A percentile compares a stretch with the other conserved stretches of the same genome.
phyloP scores from a whole-genome alignment of 495 filamentous ascomycete genomes.

The Penicillium ucsense region DNA sequence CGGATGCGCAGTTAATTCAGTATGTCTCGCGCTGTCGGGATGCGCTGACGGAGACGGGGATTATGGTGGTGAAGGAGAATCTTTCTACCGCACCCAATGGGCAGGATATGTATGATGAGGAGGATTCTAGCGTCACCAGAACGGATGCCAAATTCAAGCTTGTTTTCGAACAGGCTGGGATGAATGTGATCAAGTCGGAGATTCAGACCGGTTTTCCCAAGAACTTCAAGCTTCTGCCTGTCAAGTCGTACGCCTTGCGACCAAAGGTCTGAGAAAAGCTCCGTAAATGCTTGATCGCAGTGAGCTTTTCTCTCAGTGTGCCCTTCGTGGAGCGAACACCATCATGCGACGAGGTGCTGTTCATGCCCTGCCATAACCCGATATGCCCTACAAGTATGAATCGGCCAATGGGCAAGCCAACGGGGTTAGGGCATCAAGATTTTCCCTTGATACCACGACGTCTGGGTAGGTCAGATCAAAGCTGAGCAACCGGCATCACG shows the following conservation, averaged over 20 bases:
- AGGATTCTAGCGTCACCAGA: constrained; percentile 74
- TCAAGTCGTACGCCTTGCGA: constrained; percentile 61
- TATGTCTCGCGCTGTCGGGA: constrained; percentile 55
- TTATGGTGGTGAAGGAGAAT: constrained; percentile 85
- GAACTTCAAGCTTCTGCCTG: constrained; percentile 53
- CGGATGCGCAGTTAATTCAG: constrained; percentile 61
- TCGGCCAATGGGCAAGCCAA: too few relatives aligned
- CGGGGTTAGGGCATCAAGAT: too few relatives aligned
- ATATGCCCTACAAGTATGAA: too few relatives aligned
- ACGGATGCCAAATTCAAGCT: constrained; percentile 58
- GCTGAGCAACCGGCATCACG: too few relatives aligned
- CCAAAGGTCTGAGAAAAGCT: constrained; percentile 8
- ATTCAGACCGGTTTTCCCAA: constrained; percentile 66
- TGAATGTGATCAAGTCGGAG: constrained; percentile 60
- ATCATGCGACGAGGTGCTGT: too few relatives aligned
- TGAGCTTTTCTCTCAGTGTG: too few relatives aligned
- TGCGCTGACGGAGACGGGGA: constrained; percentile 39
- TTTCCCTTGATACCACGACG: too few relatives aligned
- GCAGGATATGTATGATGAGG: constrained; percentile 63
- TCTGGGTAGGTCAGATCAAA: too few relatives aligned
- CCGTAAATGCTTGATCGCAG: too few relatives aligned
- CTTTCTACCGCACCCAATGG: constrained; percentile 46
- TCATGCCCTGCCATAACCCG: too few relatives aligned
- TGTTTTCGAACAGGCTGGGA: constrained; percentile 59
- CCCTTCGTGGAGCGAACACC: too few relatives aligned